Evolutionary conservation across 75 land plant species (phyloP).

Genomic region (Isoetes taiwanensis): DNA sequence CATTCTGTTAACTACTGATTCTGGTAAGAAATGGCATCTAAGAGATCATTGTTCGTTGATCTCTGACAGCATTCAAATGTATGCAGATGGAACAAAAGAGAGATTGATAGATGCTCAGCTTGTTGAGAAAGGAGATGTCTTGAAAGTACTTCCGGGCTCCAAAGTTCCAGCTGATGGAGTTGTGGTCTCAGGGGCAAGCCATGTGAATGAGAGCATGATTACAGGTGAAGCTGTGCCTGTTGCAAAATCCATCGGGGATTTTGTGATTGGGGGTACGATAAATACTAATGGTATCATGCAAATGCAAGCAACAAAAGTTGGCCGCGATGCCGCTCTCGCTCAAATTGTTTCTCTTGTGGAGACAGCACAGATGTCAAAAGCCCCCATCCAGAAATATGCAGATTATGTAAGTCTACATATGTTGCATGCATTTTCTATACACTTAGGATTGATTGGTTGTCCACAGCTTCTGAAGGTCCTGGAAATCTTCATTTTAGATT

Average conservation of each 20-base stretch:
- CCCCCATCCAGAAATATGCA: conserved; percentile 92
- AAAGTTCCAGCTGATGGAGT: conserved; percentile 84
- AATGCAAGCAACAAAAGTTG: conserved; percentile 65
- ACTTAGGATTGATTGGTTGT: too few relatives aligned
- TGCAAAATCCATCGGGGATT: conserved; percentile 42
- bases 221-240: conserved; percentile 82
- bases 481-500: too few relatives aligned
- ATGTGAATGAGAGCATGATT: conserved; percentile 94
- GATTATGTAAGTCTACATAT: conserved; percentile 77
- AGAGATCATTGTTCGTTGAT: neutral
- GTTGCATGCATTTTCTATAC: too few relatives aligned
- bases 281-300: conserved; percentile 80
- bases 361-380: conserved; percentile 94
- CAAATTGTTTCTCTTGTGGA: conserved; percentile 88
- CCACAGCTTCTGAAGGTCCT: too few relatives aligned
- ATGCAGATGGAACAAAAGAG: conserved; percentile 51
- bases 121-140: conserved; percentile 66
- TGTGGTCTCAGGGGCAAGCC: conserved; percentile 74
- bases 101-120: conserved; percentile 69
- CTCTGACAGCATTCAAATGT: too few relatives aligned
- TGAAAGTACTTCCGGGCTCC: conserved; percentile 87
- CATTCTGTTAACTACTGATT: conserved; percentile 43
- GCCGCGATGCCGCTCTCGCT: conserved; percentile 68
- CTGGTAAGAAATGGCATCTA: conserved; percentile 25
- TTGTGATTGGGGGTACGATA: conserved; percentile 86